A percentile compares a stretch with the other conserved stretches of the same genome.
Evolutionary conservation across 495 filamentous ascomycete species (phyloP).

Genomic region (Penicillium antarcticum): DNA sequence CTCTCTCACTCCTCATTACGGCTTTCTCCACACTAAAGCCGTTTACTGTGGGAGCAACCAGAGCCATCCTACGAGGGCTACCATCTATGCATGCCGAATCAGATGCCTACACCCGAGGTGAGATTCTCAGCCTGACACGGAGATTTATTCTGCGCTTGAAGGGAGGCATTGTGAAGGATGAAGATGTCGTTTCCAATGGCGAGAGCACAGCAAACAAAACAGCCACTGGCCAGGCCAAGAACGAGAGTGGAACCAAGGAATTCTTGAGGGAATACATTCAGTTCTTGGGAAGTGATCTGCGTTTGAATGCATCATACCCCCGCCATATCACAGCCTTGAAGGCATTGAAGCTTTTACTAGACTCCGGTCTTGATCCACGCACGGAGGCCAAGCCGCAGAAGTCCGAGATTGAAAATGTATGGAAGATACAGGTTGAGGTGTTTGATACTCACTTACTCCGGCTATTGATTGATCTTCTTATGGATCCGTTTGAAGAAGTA

Average conservation of each 20-base stretch:
- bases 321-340: conserved; percentile 79
- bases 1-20: conserved; percentile 69
- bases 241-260: conserved; percentile 42
- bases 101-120: conserved; percentile 78
- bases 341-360: conserved; percentile 57
- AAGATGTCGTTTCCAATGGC: conserved; percentile 10
- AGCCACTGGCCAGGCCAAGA: conserved; percentile 14
- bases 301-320: conserved; percentile 77
- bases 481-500: conserved; percentile 93
- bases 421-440: conserved; percentile 54
- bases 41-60: conserved; percentile 55
- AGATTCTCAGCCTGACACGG: conserved; percentile 64
- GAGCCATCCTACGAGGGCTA: conserved; percentile 58
- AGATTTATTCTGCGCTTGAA: conserved; percentile 65
- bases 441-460: conserved; percentile 47
- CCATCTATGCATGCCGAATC: conserved; percentile 72
- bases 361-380: conserved; percentile 47
- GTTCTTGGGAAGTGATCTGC: conserved; percentile 69
- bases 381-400: conserved; percentile 25
- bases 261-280: conserved; percentile 68
- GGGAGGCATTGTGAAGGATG: conserved; percentile 28
- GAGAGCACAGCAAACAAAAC: conserved; percentile 8
- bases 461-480: conserved; percentile 68
- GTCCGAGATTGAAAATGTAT: conserved; percentile 28
- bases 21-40: conserved; percentile 69